Evolutionary conservation across 2,329 filamentous ascomycete genomes (phyloP).

Genomic region (Botrytis byssoidea): DNA sequence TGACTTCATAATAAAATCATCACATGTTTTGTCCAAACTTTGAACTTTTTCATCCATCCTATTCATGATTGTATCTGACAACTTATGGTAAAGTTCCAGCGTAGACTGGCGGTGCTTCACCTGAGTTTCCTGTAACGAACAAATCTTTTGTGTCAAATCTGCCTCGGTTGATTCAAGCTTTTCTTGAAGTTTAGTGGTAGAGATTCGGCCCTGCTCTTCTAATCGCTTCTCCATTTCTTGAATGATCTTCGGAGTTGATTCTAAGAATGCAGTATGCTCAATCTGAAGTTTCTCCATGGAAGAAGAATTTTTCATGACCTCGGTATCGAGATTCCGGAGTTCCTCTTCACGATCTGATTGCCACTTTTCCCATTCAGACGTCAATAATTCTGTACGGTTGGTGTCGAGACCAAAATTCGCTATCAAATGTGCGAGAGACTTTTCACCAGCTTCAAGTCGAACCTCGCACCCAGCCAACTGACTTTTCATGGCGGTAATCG

Average conservation of each 20-base stretch:
- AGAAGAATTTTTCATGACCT: conserved; percentile 10
- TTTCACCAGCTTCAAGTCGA: background rate
- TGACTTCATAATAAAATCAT: background rate
- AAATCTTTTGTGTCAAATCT: conserved; percentile 3
- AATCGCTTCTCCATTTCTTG: background rate
- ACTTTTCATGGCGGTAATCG: background rate
- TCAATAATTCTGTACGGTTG: background rate
- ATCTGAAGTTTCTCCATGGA: background rate
- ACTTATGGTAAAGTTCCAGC: background rate
- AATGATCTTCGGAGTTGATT: background rate
- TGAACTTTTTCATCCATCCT: background rate
- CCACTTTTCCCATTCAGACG: background rate
- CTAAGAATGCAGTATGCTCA: background rate
- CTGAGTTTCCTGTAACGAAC: background rate
- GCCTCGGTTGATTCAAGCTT: background rate
- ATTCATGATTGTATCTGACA: background rate
- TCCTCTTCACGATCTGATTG: conserved; percentile 7
- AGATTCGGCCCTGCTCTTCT: background rate
- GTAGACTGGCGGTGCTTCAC: background rate
- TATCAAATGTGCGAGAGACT: background rate
- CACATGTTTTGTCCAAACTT: background rate
- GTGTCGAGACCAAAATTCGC: background rate
- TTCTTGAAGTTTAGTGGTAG: background rate
- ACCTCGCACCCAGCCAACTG: background rate
- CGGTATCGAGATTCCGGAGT: background rate